phyloP scores from a whole-genome alignment of 2,329 filamentous ascomycete genomes.

The Canariomyces notabilis region DNA sequence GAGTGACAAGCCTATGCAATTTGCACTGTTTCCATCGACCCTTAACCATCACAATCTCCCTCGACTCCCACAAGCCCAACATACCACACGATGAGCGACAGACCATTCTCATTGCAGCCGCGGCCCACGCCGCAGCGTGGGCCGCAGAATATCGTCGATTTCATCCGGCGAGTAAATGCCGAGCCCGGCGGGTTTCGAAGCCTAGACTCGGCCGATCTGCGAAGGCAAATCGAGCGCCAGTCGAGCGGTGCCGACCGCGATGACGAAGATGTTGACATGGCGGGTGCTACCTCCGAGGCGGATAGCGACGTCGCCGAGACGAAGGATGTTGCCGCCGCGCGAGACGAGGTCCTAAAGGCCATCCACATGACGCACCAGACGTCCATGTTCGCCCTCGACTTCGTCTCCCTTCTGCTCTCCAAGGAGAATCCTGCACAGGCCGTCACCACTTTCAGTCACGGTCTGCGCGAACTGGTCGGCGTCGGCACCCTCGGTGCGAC shows the following conservation, averaged over 20 bases:
- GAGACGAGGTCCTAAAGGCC: constrained; percentile 53
- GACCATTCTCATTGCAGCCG: constrained; percentile 56
- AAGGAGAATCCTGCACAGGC: constrained; percentile 71
- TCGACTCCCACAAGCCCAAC: background rate
- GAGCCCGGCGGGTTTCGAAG: constrained; percentile 79
- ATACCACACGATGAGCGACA: constrained; percentile 19
- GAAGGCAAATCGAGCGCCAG: constrained; percentile 57
- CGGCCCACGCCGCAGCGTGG: constrained; percentile 51
- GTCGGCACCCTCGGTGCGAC: constrained; percentile 70
- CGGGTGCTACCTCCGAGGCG: constrained; percentile 43
- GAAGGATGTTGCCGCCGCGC: constrained; percentile 42
- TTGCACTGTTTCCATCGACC: no score
- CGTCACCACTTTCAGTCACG: constrained; percentile 62
- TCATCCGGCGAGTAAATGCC: constrained; percentile 72
- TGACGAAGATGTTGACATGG: constrained; percentile 42
- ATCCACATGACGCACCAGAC: constrained; percentile 54
- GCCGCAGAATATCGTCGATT: constrained; percentile 61
- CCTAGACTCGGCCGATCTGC: constrained; percentile 68
- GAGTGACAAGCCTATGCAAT: no score
- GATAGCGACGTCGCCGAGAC: constrained; percentile 38
- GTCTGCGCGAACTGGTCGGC: constrained; percentile 65
- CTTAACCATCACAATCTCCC: no score
- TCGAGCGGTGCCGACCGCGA: constrained; percentile 33
- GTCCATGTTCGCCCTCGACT: constrained; percentile 69
- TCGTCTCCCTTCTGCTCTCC: constrained; percentile 77